phyloP scores from a whole-genome alignment of 1,284 basidiomycete genomes.

The Rhodotorula sp. region DNA sequence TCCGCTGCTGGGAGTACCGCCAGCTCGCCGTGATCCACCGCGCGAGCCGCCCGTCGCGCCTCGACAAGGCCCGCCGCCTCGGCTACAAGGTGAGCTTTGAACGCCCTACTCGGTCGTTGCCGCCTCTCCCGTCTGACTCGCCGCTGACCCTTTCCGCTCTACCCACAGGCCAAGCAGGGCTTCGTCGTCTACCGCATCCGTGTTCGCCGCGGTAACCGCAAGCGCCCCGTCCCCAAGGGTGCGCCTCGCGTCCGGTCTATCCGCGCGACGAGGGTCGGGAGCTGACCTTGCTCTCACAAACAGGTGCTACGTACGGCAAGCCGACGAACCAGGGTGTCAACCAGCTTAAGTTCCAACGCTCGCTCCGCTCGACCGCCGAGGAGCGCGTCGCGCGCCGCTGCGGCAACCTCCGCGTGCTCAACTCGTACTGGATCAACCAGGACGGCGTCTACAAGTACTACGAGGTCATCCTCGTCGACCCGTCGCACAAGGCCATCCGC shows the following conservation, averaged over 20 bases:
- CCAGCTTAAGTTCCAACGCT: conserved; percentile 97
- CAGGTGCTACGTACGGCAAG: conserved; percentile 97
- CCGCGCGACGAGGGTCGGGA: not conserved
- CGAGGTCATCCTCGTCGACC: conserved; percentile 98
- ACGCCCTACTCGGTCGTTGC: not conserved
- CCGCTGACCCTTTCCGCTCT: not conserved
- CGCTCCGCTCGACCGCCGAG: conserved; percentile 90
- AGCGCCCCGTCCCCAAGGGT: conserved; percentile 97
- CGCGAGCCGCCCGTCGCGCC: conserved; percentile 94
- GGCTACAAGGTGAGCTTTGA: conserved; percentile 72
- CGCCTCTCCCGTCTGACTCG: not conserved
- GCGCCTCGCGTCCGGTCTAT: not conserved
- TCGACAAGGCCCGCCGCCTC: conserved; percentile 97
- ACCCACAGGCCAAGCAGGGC: conserved; percentile 83
- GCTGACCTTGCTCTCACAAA: not conserved
- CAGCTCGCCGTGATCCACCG: conserved; percentile 98
- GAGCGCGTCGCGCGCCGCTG: conserved; percentile 97
- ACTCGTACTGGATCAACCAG: conserved; percentile 99
- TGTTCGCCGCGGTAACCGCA: conserved; percentile 97
- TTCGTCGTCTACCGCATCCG: conserved; percentile 98
- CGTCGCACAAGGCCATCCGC: conserved; percentile 66
- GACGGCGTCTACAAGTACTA: conserved; percentile 65
- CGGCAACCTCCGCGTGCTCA: conserved; percentile 84
- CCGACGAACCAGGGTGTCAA: conserved; percentile 99
- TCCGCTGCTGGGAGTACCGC: conserved; percentile 99